A percentile compares a stretch with the other conserved stretches of the same genome.
phyloP scores from a whole-genome alignment of 73 alveolate genomes.

The Stentor coeruleus region DNA sequence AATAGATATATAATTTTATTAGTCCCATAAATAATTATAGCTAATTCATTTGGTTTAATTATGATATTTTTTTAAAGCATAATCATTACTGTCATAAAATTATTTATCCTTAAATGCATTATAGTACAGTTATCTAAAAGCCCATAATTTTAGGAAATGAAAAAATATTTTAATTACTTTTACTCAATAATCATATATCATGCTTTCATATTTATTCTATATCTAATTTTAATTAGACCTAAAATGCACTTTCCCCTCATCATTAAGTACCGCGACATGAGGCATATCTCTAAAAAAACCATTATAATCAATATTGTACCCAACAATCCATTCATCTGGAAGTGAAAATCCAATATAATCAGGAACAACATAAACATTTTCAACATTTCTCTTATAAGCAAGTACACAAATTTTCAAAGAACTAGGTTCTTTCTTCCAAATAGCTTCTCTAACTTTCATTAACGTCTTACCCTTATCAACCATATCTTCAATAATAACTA shows the following conservation, averaged over 20 bases:
- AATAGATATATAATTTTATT: no score
- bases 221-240: no score
- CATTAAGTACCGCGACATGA: slow-evolving; percentile 28
- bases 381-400: slow-evolving; percentile 25
- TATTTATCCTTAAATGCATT: no score
- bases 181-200: no score
- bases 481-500: slow-evolving; percentile 35
- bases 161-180: no score
- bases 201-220: no score
- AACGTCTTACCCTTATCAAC: slow-evolving; percentile 32
- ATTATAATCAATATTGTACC: slow-evolving; percentile 33
- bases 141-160: no score
- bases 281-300: slow-evolving; percentile 31
- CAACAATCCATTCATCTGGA: slow-evolving; percentile 32
- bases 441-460: background rate
- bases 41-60: no score
- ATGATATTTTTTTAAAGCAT: no score
- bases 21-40: no score
- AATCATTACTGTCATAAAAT: no score
- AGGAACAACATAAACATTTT: slow-evolving; percentile 17
- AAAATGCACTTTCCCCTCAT: slow-evolving; percentile 28
- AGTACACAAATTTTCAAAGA: slow-evolving; percentile 24
- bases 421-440: background rate
- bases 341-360: slow-evolving; percentile 33
- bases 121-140: no score